A percentile compares a stretch with the other conserved stretches of the same genome.
Evolutionary conservation across 2,329 filamentous ascomycete genomes (phyloP).

Genomic region (Amauroascus niger): DNA sequence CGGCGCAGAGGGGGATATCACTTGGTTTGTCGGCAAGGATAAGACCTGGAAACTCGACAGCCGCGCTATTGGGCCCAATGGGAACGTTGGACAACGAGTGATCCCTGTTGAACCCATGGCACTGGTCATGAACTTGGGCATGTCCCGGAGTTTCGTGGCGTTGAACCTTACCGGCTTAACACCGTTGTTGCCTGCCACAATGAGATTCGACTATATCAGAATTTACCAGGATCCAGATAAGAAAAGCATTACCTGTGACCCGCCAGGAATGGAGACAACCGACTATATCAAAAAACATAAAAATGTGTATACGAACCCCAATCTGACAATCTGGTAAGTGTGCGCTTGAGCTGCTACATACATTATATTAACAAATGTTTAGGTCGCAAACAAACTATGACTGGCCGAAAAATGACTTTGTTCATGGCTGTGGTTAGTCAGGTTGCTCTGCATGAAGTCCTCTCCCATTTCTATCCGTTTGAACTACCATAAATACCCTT

Average conservation of each 20-base stretch:
- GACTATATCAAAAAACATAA: conserved; percentile 55
- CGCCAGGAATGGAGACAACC: conserved; percentile 56
- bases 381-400: conserved; percentile 44
- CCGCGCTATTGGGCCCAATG: conserved; percentile 54
- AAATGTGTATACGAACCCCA: conserved; percentile 53
- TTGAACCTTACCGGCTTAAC: conserved; percentile 50
- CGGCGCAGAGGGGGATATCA: conserved; percentile 50
- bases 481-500: no score
- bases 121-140: conserved; percentile 60
- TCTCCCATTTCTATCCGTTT: background rate
- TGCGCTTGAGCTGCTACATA: background rate
- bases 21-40: conserved; percentile 58
- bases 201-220: conserved; percentile 60
- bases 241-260: conserved; percentile 56
- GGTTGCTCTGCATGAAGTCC: background rate
- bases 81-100: conserved; percentile 56
- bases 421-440: conserved; percentile 44
- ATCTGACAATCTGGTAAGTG: conserved; percentile 53
- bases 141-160: conserved; percentile 56
- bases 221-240: conserved; percentile 57
- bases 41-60: conserved; percentile 56
- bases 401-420: conserved; percentile 54
- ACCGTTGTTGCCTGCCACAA: conserved; percentile 51
- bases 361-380: conserved; percentile 14
- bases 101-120: conserved; percentile 60